A percentile compares a stretch with the other conserved stretches of the same genome.
phyloP scores from a whole-genome alignment of 768 basidiomycete genomes.

The Hydnomerulius pinastri region DNA sequence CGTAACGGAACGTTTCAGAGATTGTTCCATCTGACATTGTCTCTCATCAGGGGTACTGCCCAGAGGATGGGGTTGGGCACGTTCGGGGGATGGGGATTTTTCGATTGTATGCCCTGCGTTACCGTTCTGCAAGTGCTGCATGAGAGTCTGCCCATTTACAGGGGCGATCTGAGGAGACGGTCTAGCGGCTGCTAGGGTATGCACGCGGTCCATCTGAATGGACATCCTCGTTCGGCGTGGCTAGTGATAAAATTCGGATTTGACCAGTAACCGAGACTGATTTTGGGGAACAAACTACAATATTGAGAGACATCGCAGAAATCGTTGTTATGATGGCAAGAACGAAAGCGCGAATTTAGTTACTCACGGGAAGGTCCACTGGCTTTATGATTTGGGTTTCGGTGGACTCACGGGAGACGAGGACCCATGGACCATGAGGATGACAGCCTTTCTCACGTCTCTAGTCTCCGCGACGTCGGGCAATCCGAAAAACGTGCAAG shows the following conservation, averaged over 20 bases:
- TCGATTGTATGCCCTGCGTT: background rate
- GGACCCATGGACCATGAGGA: slow-evolving; percentile 8
- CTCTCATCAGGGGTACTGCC: slow-evolving; percentile 17
- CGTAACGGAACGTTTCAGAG: slow-evolving; percentile 55
- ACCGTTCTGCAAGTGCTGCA: slow-evolving; percentile 10
- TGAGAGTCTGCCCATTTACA: slow-evolving; percentile 8
- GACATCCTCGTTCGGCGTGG: slow-evolving; percentile 17
- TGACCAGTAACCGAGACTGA: background rate
- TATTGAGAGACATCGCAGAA: background rate
- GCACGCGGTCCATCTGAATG: slow-evolving; percentile 30
- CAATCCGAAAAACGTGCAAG: too few relatives aligned
- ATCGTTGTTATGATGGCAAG: background rate
- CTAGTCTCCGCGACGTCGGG: too few relatives aligned
- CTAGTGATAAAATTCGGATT: too few relatives aligned
- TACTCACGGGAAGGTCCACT: background rate
- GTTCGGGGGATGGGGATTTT: slow-evolving; percentile 15
- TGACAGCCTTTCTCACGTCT: background rate
- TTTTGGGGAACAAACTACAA: background rate
- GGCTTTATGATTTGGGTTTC: background rate
- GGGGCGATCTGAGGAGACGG: slow-evolving; percentile 6
- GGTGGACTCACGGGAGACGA: slow-evolving; percentile 5
- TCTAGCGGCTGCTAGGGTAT: slow-evolving; percentile 20
- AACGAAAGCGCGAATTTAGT: background rate
- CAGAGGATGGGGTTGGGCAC: slow-evolving; percentile 3
- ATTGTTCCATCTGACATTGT: slow-evolving; percentile 36